Evolutionary conservation across 2,329 filamentous ascomycete genomes (phyloP), one percentile per base, ranked within the genome.

Genomic region (Penicillium sp.): DNA sequence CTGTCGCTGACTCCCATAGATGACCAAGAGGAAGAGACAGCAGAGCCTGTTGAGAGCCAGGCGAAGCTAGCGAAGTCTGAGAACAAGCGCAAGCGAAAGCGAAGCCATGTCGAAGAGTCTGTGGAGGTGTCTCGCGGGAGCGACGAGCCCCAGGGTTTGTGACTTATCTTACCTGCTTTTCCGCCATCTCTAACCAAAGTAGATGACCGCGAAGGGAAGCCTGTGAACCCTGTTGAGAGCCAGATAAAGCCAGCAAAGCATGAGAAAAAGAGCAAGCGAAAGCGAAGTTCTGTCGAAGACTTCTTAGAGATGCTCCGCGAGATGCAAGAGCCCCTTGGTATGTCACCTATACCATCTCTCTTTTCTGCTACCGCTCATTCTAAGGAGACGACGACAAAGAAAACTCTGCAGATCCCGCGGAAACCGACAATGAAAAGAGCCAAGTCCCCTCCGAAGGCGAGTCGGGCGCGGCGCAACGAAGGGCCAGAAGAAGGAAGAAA

Each of bases 221-320:
- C 13, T 41, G 15, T 15, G 4, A 15, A 41, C 11, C 11, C 35
- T 13, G 11, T 41, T 15, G 35, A 41, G 35, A 15, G 35, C 35
- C 35, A 53, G 38, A 46, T 23, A 13, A 29, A 56, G 21, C 52
- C 30, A 11, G 26, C 23, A 7, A n/a, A 46, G 3, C 11, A 3
- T 44, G 35, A 41, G 38, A 46, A 46, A 13, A 46, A 55, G 26
- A 21, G 23, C 15, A 55, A 64, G 26, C 52, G 38, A 19, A 54
- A 54, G 11, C 49, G 49, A 7, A 46, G 44, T 13, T 21, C 17
- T 23, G 46, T 8, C 19, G 35, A 41, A 41, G 9, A 41, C 8
- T 15, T 15, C 5, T 13, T 41, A 15, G 6, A 41, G 15, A 13
- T 41, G 35, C 8, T 15, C 11, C 11, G 13, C 35, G 35, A 13